A percentile compares a stretch with the other conserved stretches of the same genome.
These are phyloP conservation scores for Byssoonygena ceratinophila DNA, from an alignment of 2,329 filamentous ascomycete genomes.

Conservation along the genomic window DNA sequence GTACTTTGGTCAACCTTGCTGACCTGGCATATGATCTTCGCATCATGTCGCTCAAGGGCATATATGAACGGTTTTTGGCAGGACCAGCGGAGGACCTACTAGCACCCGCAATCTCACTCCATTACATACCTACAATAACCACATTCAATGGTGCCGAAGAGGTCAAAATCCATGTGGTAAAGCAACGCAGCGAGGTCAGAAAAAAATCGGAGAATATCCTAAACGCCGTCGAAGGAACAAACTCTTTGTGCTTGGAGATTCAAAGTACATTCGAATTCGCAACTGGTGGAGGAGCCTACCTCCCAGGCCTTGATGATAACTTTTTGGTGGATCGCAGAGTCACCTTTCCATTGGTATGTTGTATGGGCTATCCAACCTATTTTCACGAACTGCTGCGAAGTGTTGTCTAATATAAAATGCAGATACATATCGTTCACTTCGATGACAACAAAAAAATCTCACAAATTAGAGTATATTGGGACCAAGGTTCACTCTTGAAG, in stretches of 20 bases:
- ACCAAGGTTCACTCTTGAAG: constrained; percentile 85
- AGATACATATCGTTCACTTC: constrained; percentile 86
- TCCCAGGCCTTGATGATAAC: constrained; percentile 86
- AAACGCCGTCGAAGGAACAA: constrained; percentile 58
- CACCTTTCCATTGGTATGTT: constrained; percentile 65
- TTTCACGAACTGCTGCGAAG: too few relatives aligned
- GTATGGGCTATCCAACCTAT: background rate
- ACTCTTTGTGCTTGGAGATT: constrained; percentile 63
- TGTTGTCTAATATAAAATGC: background rate
- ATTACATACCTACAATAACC: constrained; percentile 85
- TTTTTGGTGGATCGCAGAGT: constrained; percentile 76
- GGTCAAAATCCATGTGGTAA: constrained; percentile 71
- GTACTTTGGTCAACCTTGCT: background rate
- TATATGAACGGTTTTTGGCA: constrained; percentile 63
- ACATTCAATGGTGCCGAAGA: constrained; percentile 58
- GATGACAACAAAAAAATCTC: constrained; percentile 64
- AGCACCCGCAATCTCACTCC: constrained; percentile 56
- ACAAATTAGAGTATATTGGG: constrained; percentile 86
- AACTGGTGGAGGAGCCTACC: constrained; percentile 69
- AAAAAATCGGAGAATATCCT: constrained; percentile 74
- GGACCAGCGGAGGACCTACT: constrained; percentile 55
- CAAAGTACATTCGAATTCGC: constrained; percentile 76
- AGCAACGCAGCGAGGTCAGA: constrained; percentile 61
- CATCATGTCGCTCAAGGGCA: constrained; percentile 35
- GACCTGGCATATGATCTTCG: background rate